phyloP scores from a whole-genome alignment of 352 stramenopile genomes.

The Phytophthora agathidicida region DNA sequence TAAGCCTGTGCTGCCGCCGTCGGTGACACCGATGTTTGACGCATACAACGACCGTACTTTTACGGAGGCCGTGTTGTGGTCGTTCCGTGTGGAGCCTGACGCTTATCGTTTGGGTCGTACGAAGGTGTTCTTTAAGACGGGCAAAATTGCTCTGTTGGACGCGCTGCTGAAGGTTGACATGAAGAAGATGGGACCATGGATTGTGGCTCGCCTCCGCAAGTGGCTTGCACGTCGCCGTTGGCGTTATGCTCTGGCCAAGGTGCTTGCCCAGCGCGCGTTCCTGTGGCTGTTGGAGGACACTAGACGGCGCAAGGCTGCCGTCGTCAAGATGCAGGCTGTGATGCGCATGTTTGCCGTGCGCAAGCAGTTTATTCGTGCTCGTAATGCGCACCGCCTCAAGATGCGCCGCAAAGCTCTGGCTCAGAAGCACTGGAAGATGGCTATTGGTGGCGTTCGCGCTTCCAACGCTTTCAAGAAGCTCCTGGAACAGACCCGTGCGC shows the following conservation, averaged over 20 bases:
- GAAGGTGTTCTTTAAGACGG: constrained; percentile 93
- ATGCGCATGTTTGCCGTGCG: constrained; percentile 88
- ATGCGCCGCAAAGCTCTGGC: constrained; percentile 70
- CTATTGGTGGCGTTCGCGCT: constrained; percentile 67
- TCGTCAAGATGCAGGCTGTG: constrained; percentile 84
- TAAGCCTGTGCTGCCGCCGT: constrained; percentile 76
- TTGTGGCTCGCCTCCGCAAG: constrained; percentile 82
- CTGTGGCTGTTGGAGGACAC: constrained; percentile 81
- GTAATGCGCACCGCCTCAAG: constrained; percentile 71
- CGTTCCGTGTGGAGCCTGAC: constrained; percentile 87
- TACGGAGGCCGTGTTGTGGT: constrained; percentile 90
- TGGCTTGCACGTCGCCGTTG: constrained; percentile 86
- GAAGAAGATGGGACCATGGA: constrained; percentile 91
- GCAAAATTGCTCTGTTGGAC: constrained; percentile 90
- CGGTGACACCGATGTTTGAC: constrained; percentile 81
- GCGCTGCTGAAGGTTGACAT: constrained; percentile 89
- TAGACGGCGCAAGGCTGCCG: constrained; percentile 70
- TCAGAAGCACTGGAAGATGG: constrained; percentile 74
- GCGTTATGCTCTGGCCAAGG: constrained; percentile 87
- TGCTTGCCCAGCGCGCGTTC: constrained; percentile 84
- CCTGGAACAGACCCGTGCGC: constrained; percentile 53
- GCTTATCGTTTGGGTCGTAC: constrained; percentile 89
- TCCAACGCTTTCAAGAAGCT: constrained; percentile 77
- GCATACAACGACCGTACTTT: constrained; percentile 88
- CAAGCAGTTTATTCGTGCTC: constrained; percentile 79